Conservation (phyloP, 352 stramenopile species). For the Blastocystis sp. region DNA sequence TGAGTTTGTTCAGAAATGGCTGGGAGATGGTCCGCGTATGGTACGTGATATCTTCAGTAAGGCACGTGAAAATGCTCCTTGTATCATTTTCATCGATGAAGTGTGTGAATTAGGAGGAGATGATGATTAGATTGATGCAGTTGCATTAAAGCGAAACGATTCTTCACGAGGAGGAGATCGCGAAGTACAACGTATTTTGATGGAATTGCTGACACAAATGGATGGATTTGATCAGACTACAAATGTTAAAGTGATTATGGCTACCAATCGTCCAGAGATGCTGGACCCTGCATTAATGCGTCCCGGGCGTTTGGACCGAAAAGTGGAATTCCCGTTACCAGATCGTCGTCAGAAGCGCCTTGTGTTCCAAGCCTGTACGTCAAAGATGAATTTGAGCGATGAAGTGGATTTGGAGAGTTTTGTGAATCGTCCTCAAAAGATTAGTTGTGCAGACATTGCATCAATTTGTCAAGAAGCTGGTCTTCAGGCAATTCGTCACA, state of each 20-base stretch:
- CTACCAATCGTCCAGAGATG: constrained; percentile 97
- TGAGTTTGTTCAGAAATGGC: constrained; percentile 98
- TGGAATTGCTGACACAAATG: constrained; percentile 99
- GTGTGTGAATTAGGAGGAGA: constrained; percentile 80
- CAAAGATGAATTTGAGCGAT: constrained; percentile 98
- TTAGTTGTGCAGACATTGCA: constrained; percentile 93
- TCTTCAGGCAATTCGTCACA: constrained; percentile 96
- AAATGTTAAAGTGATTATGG: constrained; percentile 99
- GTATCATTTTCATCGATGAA: constrained; percentile 99
- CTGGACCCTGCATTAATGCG: constrained; percentile 95
- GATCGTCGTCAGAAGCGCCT: constrained; percentile 99
- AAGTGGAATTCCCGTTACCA: constrained; percentile 97
- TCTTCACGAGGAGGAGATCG: constrained; percentile 71
- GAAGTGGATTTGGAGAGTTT: constrained; percentile 99
- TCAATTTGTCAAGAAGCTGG: constrained; percentile 98
- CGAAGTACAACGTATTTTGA: constrained; percentile 93
- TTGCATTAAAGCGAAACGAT: constrained; percentile 68
- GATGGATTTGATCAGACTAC: constrained; percentile 99
- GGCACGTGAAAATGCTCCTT: constrained; percentile 95
- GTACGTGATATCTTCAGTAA: constrained; percentile 99
- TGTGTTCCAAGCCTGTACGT: constrained; percentile 97
- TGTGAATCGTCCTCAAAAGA: constrained; percentile 98
- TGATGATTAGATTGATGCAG: constrained; percentile 71
- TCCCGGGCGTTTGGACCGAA: constrained; percentile 94
- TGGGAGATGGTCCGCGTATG: constrained; percentile 95